Base-by-base conservation (phyloP, 2,329 filamentous ascomycete species). In the Colletotrichum salicis region DNA sequence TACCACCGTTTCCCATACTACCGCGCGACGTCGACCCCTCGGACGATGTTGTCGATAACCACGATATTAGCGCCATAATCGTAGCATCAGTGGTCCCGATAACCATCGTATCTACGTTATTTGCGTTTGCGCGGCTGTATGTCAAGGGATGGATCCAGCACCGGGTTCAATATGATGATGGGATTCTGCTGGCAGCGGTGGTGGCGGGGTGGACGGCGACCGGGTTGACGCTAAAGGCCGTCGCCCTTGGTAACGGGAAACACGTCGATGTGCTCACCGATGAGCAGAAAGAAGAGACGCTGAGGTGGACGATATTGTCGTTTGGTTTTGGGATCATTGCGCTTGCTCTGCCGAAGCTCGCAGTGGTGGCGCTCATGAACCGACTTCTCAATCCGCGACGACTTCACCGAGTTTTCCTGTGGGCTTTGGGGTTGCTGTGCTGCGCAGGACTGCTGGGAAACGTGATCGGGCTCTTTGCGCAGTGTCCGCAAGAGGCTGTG, bases 301-400 rank as follows among this genome's bases (percentile, higher is more conserved):
- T 81, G 15, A 74, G 80, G 24, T 85, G 78, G 73, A 83, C 80
- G 0, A 75, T 81, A 8, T 74, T 79, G 33, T 78, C 77, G n/a
- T 84, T 84, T 70, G 75, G 76, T 1, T 81, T 82, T 3, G 82
- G 82, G 5, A 75, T 85, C 4, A 70, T 82, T 64, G 80, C 82
- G 4, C 83, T 85, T 63, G 78, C 73, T 1, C 62, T 84, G 0
- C 84, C 84, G 3, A 85, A 85, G 74, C 76, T 85, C 7, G 82
- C 82, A 41, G 82, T 84, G 37, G 79, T 84, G 7, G 76, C 78
- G 4, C 78, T 85, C 2, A 76, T 85, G 3, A 78, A 77, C 3
- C 78, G 80, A 7, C 76, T 85, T 3, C 75, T 84, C 41, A 82
- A 83, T 70, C 83, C 84, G 1, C 76, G 77, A 41, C 74, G 72